Conservation (phyloP, 208 protist species). For the Jaenimonas drosophilae region DNA sequence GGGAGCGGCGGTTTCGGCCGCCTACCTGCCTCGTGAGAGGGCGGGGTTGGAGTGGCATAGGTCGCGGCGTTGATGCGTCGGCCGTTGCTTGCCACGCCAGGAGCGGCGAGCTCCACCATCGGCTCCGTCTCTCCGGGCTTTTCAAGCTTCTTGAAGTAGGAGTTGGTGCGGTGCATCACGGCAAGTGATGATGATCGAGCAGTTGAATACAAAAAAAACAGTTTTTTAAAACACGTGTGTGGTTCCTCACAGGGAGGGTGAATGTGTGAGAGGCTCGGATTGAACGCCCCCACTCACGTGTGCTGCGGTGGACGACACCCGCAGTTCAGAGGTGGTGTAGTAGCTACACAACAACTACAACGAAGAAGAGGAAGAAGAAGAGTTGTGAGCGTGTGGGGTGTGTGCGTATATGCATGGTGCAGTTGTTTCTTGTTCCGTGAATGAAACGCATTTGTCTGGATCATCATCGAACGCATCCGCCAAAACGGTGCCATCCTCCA, state of each 20-base stretch:
- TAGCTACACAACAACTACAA: background rate
- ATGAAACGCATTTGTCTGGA: too few species aligned
- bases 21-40: background rate
- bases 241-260: too few species aligned
- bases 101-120: background rate
- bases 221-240: background rate
- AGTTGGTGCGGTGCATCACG: background rate
- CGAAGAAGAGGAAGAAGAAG: background rate
- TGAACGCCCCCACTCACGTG: too few species aligned
- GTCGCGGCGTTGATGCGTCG: background rate
- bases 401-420: background rate
- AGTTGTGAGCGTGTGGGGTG: background rate
- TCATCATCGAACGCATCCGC: too few species aligned
- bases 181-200: background rate
- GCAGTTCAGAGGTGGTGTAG: too few species aligned
- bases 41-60: background rate
- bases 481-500: too few species aligned
- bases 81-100: background rate
- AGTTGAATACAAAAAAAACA: background rate
- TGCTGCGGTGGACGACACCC: too few species aligned
- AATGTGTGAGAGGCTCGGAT: too few species aligned
- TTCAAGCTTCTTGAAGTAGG: background rate
- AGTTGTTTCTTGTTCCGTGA: background rate
- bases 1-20: too few species aligned
- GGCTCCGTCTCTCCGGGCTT: background rate